Evolutionary conservation across 495 filamentous ascomycete species (phyloP).

Genomic region (Podospora comata): DNA sequence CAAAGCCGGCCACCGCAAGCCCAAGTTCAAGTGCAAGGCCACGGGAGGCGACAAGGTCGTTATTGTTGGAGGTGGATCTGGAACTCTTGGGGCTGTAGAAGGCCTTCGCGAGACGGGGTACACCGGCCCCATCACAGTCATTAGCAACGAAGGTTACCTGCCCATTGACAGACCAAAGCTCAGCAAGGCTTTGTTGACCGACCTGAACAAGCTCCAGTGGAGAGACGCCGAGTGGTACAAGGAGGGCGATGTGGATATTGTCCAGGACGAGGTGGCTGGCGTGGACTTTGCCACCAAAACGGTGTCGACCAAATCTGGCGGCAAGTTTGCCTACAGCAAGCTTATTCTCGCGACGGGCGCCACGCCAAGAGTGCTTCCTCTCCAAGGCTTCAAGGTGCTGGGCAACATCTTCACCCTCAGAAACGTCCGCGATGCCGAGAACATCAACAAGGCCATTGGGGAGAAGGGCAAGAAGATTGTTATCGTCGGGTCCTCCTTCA

Average conservation of each 20-base stretch:
- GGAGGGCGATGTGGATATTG: constrained; percentile 65
- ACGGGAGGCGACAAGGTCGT: constrained; percentile 66
- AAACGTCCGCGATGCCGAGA: constrained; percentile 66
- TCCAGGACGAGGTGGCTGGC: constrained; percentile 67
- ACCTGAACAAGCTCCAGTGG: constrained; percentile 71
- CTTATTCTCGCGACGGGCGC: constrained; percentile 87
- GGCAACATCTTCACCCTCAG: constrained; percentile 83
- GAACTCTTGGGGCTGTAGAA: constrained; percentile 74
- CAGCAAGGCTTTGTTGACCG: constrained; percentile 88
- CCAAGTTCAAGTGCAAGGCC: constrained; percentile 65
- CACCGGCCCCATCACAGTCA: constrained; percentile 74
- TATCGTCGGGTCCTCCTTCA: constrained; percentile 87
- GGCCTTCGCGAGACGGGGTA: constrained; percentile 77
- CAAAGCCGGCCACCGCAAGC: constrained; percentile 67
- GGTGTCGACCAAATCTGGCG: constrained; percentile 68
- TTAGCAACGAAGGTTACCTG: constrained; percentile 77
- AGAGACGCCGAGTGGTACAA: constrained; percentile 74
- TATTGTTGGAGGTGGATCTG: constrained; percentile 87
- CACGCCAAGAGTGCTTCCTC: constrained; percentile 68
- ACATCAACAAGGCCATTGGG: constrained; percentile 74
- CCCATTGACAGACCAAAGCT: constrained; percentile 94
- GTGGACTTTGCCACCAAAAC: constrained; percentile 74
- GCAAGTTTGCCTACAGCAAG: constrained; percentile 74
- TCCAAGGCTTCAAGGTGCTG: constrained; percentile 82
- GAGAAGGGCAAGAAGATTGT: constrained; percentile 87